Evolutionary conservation across 768 basidiomycete genomes (phyloP), one percentile per base, ranked within the genome.

Genomic region (Lentinula aciculospora): DNA sequence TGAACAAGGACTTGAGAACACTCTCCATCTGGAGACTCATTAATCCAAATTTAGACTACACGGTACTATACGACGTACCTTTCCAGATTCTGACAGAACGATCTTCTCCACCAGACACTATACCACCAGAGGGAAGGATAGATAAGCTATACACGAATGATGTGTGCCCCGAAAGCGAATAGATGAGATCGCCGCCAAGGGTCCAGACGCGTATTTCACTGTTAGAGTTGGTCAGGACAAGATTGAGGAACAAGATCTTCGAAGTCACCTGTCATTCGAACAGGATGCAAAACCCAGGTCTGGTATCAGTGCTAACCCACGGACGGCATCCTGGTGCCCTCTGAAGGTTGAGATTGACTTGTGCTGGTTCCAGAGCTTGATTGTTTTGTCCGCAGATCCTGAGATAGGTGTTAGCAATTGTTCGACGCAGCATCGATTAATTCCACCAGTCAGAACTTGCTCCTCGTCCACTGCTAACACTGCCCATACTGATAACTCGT

Each of bases 141-240:
- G 90, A 82, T 13, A 99, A 70, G 57, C 89, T 88, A 74, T 98
- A 99, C 13, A 98, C 93, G 69, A 98, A 99, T 21, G 94, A 97
- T 1, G 94, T 96, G 69, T 98, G 97, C 1, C 94, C 97, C 3
- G 89, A 86, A n/a, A 98, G 72, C 0, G 85, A 83, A 66, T 88
- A 87, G 55, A 88, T 76, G 46, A 80, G 66, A 68, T 90, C 91
- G 58, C 92, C 90, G 55, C 83, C 87, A 40, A 93, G 78, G 12
- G 91, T 88, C 91, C 95, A 99, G 19, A 97, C 85, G 48, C 87
- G 90, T 62, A 99, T 90, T 71, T 94, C 88, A 63, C 96, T 97
- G 25, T 60, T 57, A 53, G 54, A 62, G 57, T 47, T 39, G 17
- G 42, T 34, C 19, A 44, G 31, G 34, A 13, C 29, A 40, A 60